phyloP scores from a whole-genome alignment of 768 basidiomycete genomes.

The Lactarius hengduanensis region DNA sequence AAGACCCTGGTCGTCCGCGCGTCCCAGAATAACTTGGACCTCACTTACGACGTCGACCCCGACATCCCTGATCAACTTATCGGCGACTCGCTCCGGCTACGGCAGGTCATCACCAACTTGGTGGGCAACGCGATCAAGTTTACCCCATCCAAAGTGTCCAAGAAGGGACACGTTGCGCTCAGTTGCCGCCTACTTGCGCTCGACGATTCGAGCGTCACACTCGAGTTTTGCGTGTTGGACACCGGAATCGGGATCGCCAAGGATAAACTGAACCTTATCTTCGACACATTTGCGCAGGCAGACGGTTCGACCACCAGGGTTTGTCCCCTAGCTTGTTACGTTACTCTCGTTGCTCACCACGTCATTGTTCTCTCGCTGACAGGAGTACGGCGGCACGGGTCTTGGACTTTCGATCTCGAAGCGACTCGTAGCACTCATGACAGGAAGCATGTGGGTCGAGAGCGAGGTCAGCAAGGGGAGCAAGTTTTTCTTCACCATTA shows the following conservation, averaged over 20 bases:
- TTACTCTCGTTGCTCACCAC: background rate
- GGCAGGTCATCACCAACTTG: slow-evolving; percentile 94
- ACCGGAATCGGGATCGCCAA: slow-evolving; percentile 99
- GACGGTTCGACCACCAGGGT: slow-evolving; percentile 97
- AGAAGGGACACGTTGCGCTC: slow-evolving; percentile 88
- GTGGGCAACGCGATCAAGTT: slow-evolving; percentile 98
- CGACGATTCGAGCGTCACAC: slow-evolving; percentile 80
- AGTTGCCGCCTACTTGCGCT: slow-evolving; percentile 76
- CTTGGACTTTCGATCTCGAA: slow-evolving; percentile 97
- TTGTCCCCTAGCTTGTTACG: slow-evolving; percentile 33
- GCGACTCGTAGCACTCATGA: slow-evolving; percentile 94
- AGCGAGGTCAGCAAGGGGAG: slow-evolving; percentile 90
- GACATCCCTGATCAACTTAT: slow-evolving; percentile 96
- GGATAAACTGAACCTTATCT: slow-evolving; percentile 96
- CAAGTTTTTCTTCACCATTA: slow-evolving; percentile 96
- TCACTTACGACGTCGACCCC: slow-evolving; percentile 94
- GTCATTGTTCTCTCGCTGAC: slow-evolving; percentile 4
- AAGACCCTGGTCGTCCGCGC: slow-evolving; percentile 98
- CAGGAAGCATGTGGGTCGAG: slow-evolving; percentile 99
- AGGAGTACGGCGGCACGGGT: slow-evolving; percentile 98
- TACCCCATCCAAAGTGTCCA: slow-evolving; percentile 74
- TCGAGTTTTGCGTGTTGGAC: slow-evolving; percentile 97
- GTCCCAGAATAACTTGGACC: slow-evolving; percentile 92
- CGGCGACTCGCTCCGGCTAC: slow-evolving; percentile 90
- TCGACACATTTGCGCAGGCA: slow-evolving; percentile 98